A percentile compares a stretch with the other conserved stretches of the same genome.
Conservation (phyloP, 2,329 filamentous ascomycete genomes). For the Monascus ruber region DNA sequence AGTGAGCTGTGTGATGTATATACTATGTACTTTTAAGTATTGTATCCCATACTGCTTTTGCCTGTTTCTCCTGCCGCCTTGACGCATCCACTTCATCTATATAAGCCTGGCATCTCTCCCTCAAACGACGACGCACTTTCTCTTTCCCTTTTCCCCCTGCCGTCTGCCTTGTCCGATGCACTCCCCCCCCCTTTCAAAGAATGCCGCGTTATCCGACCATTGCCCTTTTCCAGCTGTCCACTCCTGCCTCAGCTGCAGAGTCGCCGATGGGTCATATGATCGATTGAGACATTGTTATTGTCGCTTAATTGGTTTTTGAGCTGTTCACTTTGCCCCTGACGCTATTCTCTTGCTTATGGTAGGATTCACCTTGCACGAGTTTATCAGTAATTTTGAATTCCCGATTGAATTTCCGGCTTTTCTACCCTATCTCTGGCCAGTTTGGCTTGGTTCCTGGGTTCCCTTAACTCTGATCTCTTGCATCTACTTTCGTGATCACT, state of each 20-base stretch:
- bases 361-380: background rate
- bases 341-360: constrained; percentile 2
- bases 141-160: constrained; percentile 2
- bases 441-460: no score
- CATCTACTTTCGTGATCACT: no score
- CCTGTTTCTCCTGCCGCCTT: constrained; percentile 1
- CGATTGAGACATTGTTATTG: constrained; percentile 1
- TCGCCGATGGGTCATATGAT: constrained; percentile 1
- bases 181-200: constrained; percentile 1
- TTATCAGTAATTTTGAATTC: background rate
- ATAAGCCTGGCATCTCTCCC: no score
- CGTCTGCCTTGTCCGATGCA: constrained; percentile 1
- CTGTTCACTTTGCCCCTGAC: constrained; percentile 1
- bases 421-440: no score
- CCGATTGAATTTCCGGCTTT: no score
- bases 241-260: constrained; percentile 1
- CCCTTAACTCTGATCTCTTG: no score
- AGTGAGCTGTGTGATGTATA: constrained; percentile 4
- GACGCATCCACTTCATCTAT: background rate
- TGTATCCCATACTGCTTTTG: constrained; percentile 1
- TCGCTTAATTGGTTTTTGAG: constrained; percentile 3
- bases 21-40: background rate
- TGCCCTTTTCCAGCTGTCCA: constrained; percentile 2
- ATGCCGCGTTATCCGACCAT: constrained; percentile 4
- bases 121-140: constrained; percentile 1